Percentiles rank a stretch among this genome's conserved stretches.
These are phyloP conservation scores for Hypoxylon subgilvum DNA, from an alignment of 495 filamentous ascomycete genomes.

Conservation along the genomic window DNA sequence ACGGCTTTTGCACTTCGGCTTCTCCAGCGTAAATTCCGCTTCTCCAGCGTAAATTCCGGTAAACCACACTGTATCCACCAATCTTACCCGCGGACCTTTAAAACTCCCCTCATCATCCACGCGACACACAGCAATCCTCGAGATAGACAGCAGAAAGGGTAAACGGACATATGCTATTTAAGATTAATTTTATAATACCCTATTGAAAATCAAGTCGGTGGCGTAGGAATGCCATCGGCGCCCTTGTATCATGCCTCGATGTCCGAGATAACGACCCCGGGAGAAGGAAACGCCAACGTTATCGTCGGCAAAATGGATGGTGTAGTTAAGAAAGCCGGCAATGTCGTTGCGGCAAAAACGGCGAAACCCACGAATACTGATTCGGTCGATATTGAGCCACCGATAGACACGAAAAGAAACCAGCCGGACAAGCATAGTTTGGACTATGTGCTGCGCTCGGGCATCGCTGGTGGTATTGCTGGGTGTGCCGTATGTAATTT, in stretches of 20 bases:
- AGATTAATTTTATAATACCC: not conserved
- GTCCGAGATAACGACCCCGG: slow-evolving; percentile 49
- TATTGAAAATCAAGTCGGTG: slow-evolving; percentile 32
- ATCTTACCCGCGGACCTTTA: not conserved
- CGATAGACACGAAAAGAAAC: slow-evolving; percentile 45
- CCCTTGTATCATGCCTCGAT: slow-evolving; percentile 56
- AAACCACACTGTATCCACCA: slow-evolving; percentile 9
- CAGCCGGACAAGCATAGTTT: slow-evolving; percentile 69
- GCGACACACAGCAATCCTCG: not conserved
- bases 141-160: not conserved
- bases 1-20: slow-evolving; percentile 30
- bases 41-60: slow-evolving; percentile 34
- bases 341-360: slow-evolving; percentile 27
- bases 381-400: slow-evolving; percentile 47
- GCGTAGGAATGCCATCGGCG: slow-evolving; percentile 57
- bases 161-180: slow-evolving; percentile 24
- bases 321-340: slow-evolving; percentile 29
- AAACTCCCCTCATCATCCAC: slow-evolving; percentile 8
- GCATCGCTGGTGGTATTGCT: slow-evolving; percentile 84
- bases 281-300: slow-evolving; percentile 39
- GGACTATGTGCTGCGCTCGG: slow-evolving; percentile 82
- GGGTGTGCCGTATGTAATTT: slow-evolving; percentile 77
- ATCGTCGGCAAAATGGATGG: slow-evolving; percentile 36
- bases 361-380: slow-evolving; percentile 25
- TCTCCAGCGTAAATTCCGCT: slow-evolving; percentile 17